Base-by-base conservation (phyloP, 2,329 filamentous ascomycete genomes). In the Paecilomyces dactylethromorphus region DNA sequence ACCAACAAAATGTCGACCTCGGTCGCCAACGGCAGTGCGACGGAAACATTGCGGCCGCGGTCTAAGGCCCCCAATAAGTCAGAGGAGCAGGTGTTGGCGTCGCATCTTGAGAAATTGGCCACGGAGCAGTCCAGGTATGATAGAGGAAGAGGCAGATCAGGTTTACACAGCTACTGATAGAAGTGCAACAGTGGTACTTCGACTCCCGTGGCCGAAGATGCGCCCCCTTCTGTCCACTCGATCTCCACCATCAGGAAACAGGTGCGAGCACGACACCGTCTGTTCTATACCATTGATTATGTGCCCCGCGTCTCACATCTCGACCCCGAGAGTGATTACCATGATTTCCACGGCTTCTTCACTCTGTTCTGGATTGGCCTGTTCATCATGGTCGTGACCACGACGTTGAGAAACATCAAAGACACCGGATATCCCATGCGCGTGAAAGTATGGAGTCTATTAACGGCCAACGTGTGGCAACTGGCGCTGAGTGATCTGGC, bases 361-460 rank as follows among this genome's bases (percentile, higher is more conserved):
- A 91, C 94, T 57, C 84, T 99, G 39, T 99, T 99, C 78, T 99
- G 94, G 94, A 93, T 99, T 64, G 91, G 91, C 10, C 81, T 99
- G 60, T 91, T 90, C 65, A 96, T 99, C 74, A 96, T 99, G 92
- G 91, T 92, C 68, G 88, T 96, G 62, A 97, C 93, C 2, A 90
- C 90, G n/a, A 91, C 92, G 81, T 77, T 97, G 69, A 87, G 93
- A 68, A 97, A 96, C 74, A 85, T 94, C 70, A 96, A 93, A 74
- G 94, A 97, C 71, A 97, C 91, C 0, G 94, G 94, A 22, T 90
- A 88, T 71, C 90, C 92, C 15, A 79, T 97, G 67, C 85, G 89
- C 68, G 86, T 95, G 55, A 83, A 90, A 73, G 95, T 97, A 64
- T 97, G 92, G 91, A 83, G 83, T 57, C 79, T 96, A 24, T 91